A percentile compares a stretch with the other conserved stretches of the same genome.
Evolutionary conservation across 345 rosid species (phyloP).

Genomic region (Bruguiera sexangula): DNA sequence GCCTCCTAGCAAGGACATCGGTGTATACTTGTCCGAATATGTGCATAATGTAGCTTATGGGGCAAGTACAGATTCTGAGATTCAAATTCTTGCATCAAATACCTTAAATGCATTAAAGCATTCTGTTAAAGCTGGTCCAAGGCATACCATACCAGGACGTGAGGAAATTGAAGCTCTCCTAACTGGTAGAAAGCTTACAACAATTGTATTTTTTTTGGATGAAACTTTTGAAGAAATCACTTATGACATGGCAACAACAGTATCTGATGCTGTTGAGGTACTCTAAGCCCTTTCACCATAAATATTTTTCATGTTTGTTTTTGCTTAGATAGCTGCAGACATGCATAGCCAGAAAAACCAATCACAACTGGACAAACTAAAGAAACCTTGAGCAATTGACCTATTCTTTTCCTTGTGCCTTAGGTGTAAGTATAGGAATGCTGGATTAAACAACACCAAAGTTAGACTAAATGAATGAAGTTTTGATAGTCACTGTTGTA

Average conservation of each 20-base stretch:
- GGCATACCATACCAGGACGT: conserved; percentile 81
- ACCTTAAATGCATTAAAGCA: conserved; percentile 85
- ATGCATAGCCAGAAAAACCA: not conserved
- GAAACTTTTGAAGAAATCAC: conserved; percentile 98
- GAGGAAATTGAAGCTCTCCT: conserved; percentile 95
- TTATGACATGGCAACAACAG: conserved; percentile 94
- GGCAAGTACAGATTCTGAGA: conserved; percentile 61
- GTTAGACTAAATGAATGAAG: not conserved
- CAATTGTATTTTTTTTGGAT: conserved; percentile 90
- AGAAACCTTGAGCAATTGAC: not conserved
- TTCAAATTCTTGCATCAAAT: conserved; percentile 70
- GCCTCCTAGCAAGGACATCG: conserved; percentile 99
- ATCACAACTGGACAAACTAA: not conserved
- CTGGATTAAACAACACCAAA: no score
- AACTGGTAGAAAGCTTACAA: conserved; percentile 81
- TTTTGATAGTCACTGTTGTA: not conserved
- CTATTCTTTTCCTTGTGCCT: no score
- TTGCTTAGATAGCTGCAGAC: not conserved
- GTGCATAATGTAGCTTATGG: conserved; percentile 77
- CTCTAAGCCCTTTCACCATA: not conserved
- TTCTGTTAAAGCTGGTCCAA: conserved; percentile 93
- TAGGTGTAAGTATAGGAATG: no score
- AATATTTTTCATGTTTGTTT: not conserved
- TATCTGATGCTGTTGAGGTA: conserved; percentile 98
- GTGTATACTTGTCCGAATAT: conserved; percentile 89